Evolutionary conservation across 2,329 filamentous ascomycete species (phyloP), one percentile per base, ranked within the genome.

Genomic region (Exophiala sideris): DNA sequence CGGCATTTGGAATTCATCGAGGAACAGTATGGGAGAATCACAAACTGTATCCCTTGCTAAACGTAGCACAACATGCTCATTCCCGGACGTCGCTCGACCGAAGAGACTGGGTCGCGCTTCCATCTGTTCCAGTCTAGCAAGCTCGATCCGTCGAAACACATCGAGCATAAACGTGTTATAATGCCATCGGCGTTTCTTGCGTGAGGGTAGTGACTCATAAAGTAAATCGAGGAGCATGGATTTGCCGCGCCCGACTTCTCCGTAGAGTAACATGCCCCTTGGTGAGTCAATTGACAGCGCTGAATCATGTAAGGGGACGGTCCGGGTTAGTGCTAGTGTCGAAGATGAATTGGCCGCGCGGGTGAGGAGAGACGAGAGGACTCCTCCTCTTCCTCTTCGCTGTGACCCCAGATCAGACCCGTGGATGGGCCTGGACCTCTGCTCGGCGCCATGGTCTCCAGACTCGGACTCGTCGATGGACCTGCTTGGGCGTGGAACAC

Each of bases 91-190:
- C 51, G 62, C 29, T n/a, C n/a, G 21, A 12, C 50, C 50, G 24
- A 57, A 57, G 10, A 57, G 20, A 35, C 49, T 49, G 8, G 33
- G 10, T 39, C 34, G 33, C 29, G 16, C 11, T 14, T 57, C 18
- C 60, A 11, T 10, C 18, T 29, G 32, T 62, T 63, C 68, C 29
- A 70, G 69, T 3, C 88, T 77, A 41, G 88, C 78, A 10, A 78
- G 73, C 63, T 92, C 89, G 1, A 94, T 75, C 47, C 85, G 84
- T 1, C 87, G 85, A 44, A 91, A 78, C 0, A 83, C 84, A 61
- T 91, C 85, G 7, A 92, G 75, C 87, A 94, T 94, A 64, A 94
- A 94, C 0, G 87, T 90, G 67, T 89, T 90, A 71, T 91, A 94
- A 66, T 92, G 89, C 84, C 86, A 91, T 56, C 88, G 76, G 62